Conservation (phyloP, 164 flowering plant genomes). For the Warburgia ugandensis region DNA sequence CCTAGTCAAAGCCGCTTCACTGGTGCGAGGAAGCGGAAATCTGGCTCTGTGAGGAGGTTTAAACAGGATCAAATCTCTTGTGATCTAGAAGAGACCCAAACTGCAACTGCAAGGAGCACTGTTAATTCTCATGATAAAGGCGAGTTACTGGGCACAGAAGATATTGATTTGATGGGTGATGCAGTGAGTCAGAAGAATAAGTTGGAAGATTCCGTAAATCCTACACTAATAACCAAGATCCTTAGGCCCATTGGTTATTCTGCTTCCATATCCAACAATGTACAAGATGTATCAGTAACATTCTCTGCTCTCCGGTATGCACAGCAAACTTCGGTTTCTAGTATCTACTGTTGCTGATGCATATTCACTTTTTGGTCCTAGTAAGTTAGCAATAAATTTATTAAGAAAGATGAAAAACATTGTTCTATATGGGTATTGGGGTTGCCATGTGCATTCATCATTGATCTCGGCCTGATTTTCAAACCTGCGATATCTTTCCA, state of each 20-base stretch:
- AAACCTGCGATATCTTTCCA: too few relatives aligned
- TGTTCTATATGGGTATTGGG: too few relatives aligned
- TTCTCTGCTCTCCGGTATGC: conserved; percentile 74
- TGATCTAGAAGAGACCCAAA: conserved; percentile 18
- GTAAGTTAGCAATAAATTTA: too few relatives aligned
- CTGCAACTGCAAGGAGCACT: conserved; percentile 10
- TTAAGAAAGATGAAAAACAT: too few relatives aligned
- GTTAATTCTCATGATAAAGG: conserved; percentile 13
- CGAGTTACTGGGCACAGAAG: conserved; percentile 19
- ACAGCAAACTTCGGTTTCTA: not conserved
- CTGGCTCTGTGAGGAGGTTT: conserved; percentile 79
- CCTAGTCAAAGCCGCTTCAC: conserved; percentile 39
- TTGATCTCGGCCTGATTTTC: too few relatives aligned
- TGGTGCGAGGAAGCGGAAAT: conserved; percentile 77
- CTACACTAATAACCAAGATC: conserved; percentile 44
- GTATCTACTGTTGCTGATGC: too few relatives aligned
- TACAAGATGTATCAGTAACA: conserved; percentile 58
- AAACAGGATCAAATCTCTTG: conserved; percentile 32
- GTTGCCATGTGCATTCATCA: too few relatives aligned
- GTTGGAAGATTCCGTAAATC: conserved; percentile 21
- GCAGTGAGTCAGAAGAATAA: conserved; percentile 18
- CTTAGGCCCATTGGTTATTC: conserved; percentile 63
- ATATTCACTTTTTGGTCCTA: too few relatives aligned
- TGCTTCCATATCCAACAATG: conserved; percentile 42
- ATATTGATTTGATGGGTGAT: conserved; percentile 18